phyloP scores from a whole-genome alignment of 1,284 basidiomycete species.

The Wolfiporia cocos region DNA sequence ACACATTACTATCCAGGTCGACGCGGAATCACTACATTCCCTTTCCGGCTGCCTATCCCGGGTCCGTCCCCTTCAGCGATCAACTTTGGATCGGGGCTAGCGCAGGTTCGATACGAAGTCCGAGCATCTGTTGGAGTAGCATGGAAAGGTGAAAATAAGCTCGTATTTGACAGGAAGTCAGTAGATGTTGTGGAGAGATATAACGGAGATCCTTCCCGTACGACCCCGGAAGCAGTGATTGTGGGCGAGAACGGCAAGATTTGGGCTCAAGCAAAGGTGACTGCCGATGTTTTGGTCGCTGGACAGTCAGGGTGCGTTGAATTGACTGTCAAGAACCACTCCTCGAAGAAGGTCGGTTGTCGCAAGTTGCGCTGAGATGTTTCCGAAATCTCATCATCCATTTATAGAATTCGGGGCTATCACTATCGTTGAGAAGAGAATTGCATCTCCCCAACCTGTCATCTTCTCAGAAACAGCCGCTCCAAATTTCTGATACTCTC shows the following conservation, averaged over 20 bases:
- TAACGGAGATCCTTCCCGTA: conserved; percentile 31
- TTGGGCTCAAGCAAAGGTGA: conserved; percentile 62
- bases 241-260: conserved; percentile 74
- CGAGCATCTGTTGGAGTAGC: conserved; percentile 61
- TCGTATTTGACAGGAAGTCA: conserved; percentile 56
- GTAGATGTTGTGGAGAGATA: conserved; percentile 59
- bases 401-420: conserved; percentile 64
- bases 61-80: conserved; percentile 60
- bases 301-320: conserved; percentile 67
- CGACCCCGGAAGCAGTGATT: conserved; percentile 48
- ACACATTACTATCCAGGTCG: conserved; percentile 60
- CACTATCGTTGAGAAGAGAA: conserved; percentile 49
- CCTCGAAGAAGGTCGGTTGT: conserved; percentile 56
- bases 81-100: conserved; percentile 60
- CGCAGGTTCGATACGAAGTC: conserved; percentile 62
- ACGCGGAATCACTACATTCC: conserved; percentile 64
- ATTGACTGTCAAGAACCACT: conserved; percentile 74
- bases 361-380: not conserved
- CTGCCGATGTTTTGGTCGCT: conserved; percentile 56
- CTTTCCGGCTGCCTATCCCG: conserved; percentile 67
- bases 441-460: conserved; percentile 46
- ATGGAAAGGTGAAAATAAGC: conserved; percentile 64
- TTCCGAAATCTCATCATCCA: no score
- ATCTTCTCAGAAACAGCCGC: conserved; percentile 34
- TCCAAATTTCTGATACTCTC: conserved; percentile 63